Conservation (phyloP, 2,329 filamentous ascomycete genomes). For the Graphilbum sp. region DNA sequence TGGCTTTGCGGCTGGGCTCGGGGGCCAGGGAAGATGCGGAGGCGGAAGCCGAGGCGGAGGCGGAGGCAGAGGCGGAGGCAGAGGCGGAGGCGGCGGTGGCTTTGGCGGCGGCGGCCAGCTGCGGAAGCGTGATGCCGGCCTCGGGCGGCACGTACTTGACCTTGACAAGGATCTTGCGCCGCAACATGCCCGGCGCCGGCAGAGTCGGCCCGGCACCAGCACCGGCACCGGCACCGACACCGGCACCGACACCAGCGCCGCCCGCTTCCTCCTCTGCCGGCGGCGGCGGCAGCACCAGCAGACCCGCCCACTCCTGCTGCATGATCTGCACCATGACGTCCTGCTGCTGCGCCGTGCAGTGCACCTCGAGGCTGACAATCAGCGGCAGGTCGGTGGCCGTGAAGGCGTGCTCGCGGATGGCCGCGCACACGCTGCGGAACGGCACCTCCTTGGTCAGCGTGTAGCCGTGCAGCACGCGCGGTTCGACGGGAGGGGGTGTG, state of each 20-base stretch:
- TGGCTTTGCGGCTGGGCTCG: constrained; percentile 19
- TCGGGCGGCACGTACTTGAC: constrained; percentile 49
- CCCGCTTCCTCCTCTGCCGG: constrained; percentile 11
- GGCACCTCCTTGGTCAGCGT: constrained; percentile 79
- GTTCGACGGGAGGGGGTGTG: constrained; percentile 31
- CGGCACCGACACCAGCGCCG: not conserved
- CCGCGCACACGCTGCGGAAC: constrained; percentile 71
- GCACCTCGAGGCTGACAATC: constrained; percentile 90
- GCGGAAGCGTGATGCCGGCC: too few species aligned
- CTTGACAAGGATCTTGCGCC: constrained; percentile 69
- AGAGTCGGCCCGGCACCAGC: constrained; percentile 23
- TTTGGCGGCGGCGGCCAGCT: not conserved
- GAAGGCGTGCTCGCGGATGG: constrained; percentile 69
- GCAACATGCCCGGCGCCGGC: constrained; percentile 53
- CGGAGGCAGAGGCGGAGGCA: constrained; percentile 13
- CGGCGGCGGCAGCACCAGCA: constrained; percentile 41
- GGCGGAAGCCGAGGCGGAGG: constrained; percentile 6
- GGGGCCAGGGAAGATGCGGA: constrained; percentile 14
- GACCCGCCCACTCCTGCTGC: constrained; percentile 61
- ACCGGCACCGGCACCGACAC: too few species aligned
- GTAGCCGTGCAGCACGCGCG: constrained; percentile 71
- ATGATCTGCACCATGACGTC: constrained; percentile 87
- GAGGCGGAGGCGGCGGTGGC: not conserved
- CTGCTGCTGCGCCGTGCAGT: constrained; percentile 68
- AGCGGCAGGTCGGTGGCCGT: constrained; percentile 59